Evolutionary conservation across 2,329 filamentous ascomycete genomes (phyloP).

Genomic region (Dactylellina haptotyla): DNA sequence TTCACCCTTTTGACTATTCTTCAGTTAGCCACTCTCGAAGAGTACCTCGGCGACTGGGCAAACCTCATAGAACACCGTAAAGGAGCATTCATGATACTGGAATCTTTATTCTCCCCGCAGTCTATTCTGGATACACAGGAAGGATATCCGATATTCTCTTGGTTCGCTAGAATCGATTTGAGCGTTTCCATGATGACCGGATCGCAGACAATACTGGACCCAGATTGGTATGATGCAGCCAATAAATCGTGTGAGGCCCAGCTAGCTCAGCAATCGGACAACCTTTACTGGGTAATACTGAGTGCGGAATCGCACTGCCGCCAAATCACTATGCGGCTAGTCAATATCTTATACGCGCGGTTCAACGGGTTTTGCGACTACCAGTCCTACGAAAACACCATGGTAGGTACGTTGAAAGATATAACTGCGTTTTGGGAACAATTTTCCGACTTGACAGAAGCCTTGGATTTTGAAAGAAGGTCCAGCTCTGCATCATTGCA

Average conservation of each 20-base stretch:
- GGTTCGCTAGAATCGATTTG: conserved; percentile 90
- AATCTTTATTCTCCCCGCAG: conserved; percentile 78
- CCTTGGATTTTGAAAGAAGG: conserved; percentile 74
- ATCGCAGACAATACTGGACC: conserved; percentile 76
- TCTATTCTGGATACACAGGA: conserved; percentile 76
- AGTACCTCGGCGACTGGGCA: conserved; percentile 94
- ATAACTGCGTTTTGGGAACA: conserved; percentile 49
- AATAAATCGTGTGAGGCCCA: conserved; percentile 73
- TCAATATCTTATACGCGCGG: conserved; percentile 77
- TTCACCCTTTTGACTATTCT: conserved; percentile 86
- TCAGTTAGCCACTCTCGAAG: conserved; percentile 94
- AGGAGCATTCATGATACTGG: conserved; percentile 84
- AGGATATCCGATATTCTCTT: conserved; percentile 78
- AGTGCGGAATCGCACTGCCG: conserved; percentile 73
- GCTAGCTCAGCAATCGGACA: conserved; percentile 69
- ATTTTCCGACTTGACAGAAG: conserved; percentile 64
- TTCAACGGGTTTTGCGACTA: conserved; percentile 69
- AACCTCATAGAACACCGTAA: conserved; percentile 92
- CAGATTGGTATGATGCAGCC: conserved; percentile 79
- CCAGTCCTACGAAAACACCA: conserved; percentile 71
- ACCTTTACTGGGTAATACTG: conserved; percentile 74
- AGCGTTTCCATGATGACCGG: conserved; percentile 85
- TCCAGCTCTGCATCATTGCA: background rate
- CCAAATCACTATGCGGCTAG: conserved; percentile 81
- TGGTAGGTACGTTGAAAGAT: conserved; percentile 68